Evolutionary conservation across 305 asterid genomes (phyloP), one percentile per base, ranked within the genome.

Genomic region (Rubia peregrina): DNA sequence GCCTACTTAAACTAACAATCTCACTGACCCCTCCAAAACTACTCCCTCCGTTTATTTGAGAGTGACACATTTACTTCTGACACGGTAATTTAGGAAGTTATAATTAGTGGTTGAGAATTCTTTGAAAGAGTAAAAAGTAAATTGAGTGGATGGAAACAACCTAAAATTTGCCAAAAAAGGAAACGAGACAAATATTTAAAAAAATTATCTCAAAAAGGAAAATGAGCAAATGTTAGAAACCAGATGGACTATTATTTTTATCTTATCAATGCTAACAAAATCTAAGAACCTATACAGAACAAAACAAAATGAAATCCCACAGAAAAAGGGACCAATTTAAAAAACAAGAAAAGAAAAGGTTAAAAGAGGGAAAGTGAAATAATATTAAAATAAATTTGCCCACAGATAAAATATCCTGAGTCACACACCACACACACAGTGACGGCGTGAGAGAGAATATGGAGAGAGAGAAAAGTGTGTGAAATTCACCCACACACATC

Each of bases 1-100:
- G 83, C 84, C 75, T 78, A 80, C 80, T 73, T 71, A 71, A 84
- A 77, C 77, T 75, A 83, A 69, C 80, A 69, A 79, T 72, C 74
- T 70, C 44, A 73, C 75, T 61, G 66, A 61, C 43, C 43, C 66
- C 59, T 51, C n/a, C n/a, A n/a, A n/a, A n/a, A n/a, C n/a, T n/a
- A n/a, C n/a, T n/a, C n/a, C n/a, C n/a, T n/a, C n/a, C n/a, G n/a
- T n/a, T n/a, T n/a, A n/a, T n/a, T n/a, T n/a, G n/a, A n/a, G n/a
- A n/a, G n/a, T n/a, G n/a, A n/a, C n/a, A n/a, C n/a, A n/a, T n/a
- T n/a, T n/a, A n/a, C n/a, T n/a, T n/a, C n/a, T n/a, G n/a, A n/a
- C n/a, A n/a, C n/a, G n/a, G n/a, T n/a, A n/a, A n/a, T n/a, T n/a
- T n/a, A n/a, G n/a, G n/a, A n/a, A n/a, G n/a, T n/a, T n/a, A n/a